A percentile compares a stretch with the other conserved stretches of the same genome.
These are phyloP conservation scores for Discostella stelligeroides DNA, from an alignment of 108 stramenopile genomes.

Conservation along the genomic window DNA sequence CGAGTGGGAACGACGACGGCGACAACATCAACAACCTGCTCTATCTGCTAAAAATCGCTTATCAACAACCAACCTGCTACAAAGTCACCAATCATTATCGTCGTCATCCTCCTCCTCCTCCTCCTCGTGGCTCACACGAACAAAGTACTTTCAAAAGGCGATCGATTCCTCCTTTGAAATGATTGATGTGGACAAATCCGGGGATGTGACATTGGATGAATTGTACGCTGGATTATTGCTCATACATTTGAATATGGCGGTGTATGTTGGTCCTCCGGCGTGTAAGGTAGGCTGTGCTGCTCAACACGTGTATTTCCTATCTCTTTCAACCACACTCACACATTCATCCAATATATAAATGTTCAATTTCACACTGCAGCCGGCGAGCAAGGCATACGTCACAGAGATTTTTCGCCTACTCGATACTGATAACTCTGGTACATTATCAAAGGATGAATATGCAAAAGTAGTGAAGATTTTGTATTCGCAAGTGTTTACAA, in stretches of 20 bases:
- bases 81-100: not conserved
- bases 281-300: slow-evolving; percentile 55
- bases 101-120: not conserved
- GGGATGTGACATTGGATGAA: slow-evolving; percentile 74
- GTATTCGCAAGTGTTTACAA: slow-evolving; percentile 69
- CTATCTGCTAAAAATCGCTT: too few relatives aligned
- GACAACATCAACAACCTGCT: too few relatives aligned
- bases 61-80: too few relatives aligned
- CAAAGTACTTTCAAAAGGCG: slow-evolving; percentile 56
- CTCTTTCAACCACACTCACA: not conserved
- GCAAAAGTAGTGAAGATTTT: slow-evolving; percentile 67
- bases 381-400: slow-evolving; percentile 57
- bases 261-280: slow-evolving; percentile 80
- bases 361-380: slow-evolving; percentile 25
- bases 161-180: slow-evolving; percentile 60
- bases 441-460: slow-evolving; percentile 69
- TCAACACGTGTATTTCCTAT: slow-evolving; percentile 6
- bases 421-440: slow-evolving; percentile 57
- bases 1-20: too few relatives aligned
- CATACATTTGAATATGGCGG: slow-evolving; percentile 79
- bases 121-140: slow-evolving; percentile 41
- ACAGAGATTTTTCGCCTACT: slow-evolving; percentile 65
- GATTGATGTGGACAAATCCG: slow-evolving; percentile 70
- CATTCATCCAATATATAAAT: not conserved
- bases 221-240: slow-evolving; percentile 75